phyloP scores from a whole-genome alignment of 176 grass and related monocot genomes.

The Canna indica region DNA sequence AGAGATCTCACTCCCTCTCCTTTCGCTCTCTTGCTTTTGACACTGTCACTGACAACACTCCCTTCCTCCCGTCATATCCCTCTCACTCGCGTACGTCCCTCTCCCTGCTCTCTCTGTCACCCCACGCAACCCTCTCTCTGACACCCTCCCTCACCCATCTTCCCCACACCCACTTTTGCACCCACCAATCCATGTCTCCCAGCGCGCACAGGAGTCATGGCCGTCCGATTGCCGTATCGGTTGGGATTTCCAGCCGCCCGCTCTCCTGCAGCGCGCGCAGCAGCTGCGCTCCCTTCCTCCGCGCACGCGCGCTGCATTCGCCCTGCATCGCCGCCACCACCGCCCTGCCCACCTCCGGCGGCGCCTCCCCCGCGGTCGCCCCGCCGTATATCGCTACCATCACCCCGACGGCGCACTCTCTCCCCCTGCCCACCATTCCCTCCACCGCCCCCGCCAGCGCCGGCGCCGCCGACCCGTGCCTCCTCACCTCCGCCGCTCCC shows the following conservation, averaged over 20 bases:
- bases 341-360: conserved; percentile 63
- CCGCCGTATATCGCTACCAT: conserved; percentile 59
- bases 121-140: neutral
- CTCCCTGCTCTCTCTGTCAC: conserved; percentile 1
- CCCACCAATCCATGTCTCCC: neutral
- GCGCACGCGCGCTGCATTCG: conserved; percentile 67
- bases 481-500: conserved; percentile 37
- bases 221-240: conserved; percentile 1
- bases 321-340: conserved; percentile 82
- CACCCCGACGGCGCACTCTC: conserved; percentile 87
- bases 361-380: conserved; percentile 13
- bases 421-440: conserved; percentile 42
- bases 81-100: conserved; percentile 2
- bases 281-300: conserved; percentile 80
- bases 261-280: conserved; percentile 61
- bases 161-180: neutral
- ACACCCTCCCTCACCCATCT: neutral
- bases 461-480: conserved; percentile 30
- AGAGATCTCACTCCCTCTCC: neutral
- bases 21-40: neutral
- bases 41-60: conserved; percentile 9
- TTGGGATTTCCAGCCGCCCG: conserved; percentile 49
- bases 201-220: neutral
- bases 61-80: conserved; percentile 15
- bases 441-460: conserved; percentile 53